Evolutionary conservation across 2,329 filamentous ascomycete genomes (phyloP).

Genomic region (Geosmithia morbida): DNA sequence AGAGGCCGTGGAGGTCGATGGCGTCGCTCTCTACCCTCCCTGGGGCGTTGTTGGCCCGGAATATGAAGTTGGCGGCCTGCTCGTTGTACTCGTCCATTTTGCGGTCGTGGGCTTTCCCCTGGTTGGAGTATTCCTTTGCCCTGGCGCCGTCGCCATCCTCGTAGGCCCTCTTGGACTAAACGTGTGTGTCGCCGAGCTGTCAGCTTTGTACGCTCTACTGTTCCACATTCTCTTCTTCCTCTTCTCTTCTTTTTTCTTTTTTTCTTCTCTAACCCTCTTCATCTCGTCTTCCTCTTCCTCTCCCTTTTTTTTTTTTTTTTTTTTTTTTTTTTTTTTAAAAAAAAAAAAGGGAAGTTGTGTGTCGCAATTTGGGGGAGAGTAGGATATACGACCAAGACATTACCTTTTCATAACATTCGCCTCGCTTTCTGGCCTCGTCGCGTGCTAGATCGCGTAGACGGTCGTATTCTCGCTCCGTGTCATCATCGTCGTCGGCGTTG

Average conservation of each 20-base stretch:
- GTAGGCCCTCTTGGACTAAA: conserved; percentile 71
- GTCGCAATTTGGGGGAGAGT: too few relatives aligned
- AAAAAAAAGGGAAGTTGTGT: too few relatives aligned
- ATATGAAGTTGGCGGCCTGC: conserved; percentile 87
- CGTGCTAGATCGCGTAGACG: conserved; percentile 73
- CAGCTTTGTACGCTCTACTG: background rate
- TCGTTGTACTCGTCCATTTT: conserved; percentile 82
- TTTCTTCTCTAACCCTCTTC: background rate
- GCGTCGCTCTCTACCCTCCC: conserved; percentile 65
- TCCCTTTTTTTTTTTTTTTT: too few relatives aligned
- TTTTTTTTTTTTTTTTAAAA: too few relatives aligned
- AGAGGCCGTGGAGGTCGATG: conserved; percentile 90
- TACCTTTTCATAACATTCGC: conserved; percentile 63
- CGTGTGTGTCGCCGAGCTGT: background rate
- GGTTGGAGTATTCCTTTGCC: conserved; percentile 73
- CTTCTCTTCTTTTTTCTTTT: background rate
- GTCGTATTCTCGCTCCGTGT: conserved; percentile 80
- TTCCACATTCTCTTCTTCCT: too few relatives aligned
- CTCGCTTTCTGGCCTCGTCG: conserved; percentile 65
- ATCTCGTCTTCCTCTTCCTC: too few relatives aligned
- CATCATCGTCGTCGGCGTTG: conserved; percentile 52
- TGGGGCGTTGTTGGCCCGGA: conserved; percentile 80
- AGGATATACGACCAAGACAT: too few relatives aligned
- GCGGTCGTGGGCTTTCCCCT: conserved; percentile 72
- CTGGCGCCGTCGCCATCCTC: conserved; percentile 62